Evolutionary conservation across 2,329 filamentous ascomycete species (phyloP), one percentile per base, ranked within the genome.

Genomic region (Xylaria multiplex): DNA sequence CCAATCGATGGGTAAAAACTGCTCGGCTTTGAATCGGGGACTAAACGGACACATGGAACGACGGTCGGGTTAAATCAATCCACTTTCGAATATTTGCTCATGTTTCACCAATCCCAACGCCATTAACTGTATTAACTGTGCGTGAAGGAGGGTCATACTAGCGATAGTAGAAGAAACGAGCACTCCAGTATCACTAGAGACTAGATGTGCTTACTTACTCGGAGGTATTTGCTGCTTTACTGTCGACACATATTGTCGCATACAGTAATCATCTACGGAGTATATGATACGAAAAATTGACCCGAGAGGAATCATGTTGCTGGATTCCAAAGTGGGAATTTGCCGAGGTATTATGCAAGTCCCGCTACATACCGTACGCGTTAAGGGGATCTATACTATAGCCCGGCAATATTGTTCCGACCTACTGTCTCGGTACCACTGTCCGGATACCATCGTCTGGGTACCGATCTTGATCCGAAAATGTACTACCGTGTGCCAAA

Each of bases 231-330:
- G 1, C 9, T 2, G 13, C 45, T 11, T 48, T 48, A 11, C 45
- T 27, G 14, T 16, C 45, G 22, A 11, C 45, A 6, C 22, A 24
- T 27, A 48, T 27, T 24, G 19, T 22, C 27, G 22, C 22, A 27
- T 27, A 42, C n/a, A n/a, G 14, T 6, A 50, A 14, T 27, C 27
- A 27, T 27, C 27, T 0, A 0, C 1, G 24, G 0, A 80, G 79
- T 50, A 77, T 73, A 1, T 81, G 77, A 77, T 24, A 50, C 9
- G 24, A 27, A 50, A n/a, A n/a, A 52, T 19, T 19, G 49, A 52
- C 16, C 49, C 27, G 49, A 52, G n/a, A 32, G 27, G 16, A 35
- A 32, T 19, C 6, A 8, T 19, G 16, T 14, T 32, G 46, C 49
- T n/a, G 19, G 35, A n/a, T 5, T 50, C 48, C 35, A 27, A 19